Conservation (phyloP, 2,329 filamentous ascomycete genomes). For the Fusarium sp. region DNA sequence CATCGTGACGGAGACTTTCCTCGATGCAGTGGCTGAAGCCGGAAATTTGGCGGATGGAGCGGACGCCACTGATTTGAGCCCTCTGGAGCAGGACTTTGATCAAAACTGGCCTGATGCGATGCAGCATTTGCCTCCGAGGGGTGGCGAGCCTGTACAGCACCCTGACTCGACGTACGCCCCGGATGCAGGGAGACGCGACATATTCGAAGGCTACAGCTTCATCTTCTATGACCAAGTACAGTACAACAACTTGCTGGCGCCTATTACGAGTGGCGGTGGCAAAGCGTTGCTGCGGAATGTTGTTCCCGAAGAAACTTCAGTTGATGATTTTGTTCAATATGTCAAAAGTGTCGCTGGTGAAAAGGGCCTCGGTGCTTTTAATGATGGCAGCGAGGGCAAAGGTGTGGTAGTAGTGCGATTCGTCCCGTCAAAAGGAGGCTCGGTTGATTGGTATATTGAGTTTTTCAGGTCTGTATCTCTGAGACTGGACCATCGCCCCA, state of each 20-base stretch:
- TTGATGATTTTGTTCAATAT: slow-evolving; percentile 81
- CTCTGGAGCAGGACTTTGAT: slow-evolving; percentile 84
- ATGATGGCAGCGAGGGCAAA: slow-evolving; percentile 71
- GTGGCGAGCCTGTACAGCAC: slow-evolving; percentile 78
- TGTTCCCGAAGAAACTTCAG: slow-evolving; percentile 70
- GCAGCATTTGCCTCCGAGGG: slow-evolving; percentile 77
- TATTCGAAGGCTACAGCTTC: slow-evolving; percentile 91
- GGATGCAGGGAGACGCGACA: slow-evolving; percentile 69
- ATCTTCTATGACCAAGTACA: slow-evolving; percentile 84
- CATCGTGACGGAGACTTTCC: slow-evolving; percentile 79
- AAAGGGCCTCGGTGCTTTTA: slow-evolving; percentile 74
- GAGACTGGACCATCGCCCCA: slow-evolving; percentile 81
- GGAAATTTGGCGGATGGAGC: slow-evolving; percentile 61
- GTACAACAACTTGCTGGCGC: slow-evolving; percentile 78
- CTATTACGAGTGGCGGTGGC: slow-evolving; percentile 82
- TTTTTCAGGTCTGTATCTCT: slow-evolving; percentile 78
- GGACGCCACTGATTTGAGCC: slow-evolving; percentile 62
- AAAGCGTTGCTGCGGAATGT: slow-evolving; percentile 80
- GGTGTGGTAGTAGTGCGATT: slow-evolving; percentile 85
- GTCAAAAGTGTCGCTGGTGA: slow-evolving; percentile 80
- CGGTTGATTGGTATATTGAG: slow-evolving; percentile 73
- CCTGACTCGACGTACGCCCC: slow-evolving; percentile 78
- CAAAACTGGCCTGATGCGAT: slow-evolving; percentile 80
- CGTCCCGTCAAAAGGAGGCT: slow-evolving; percentile 66
- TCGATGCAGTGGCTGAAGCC: slow-evolving; percentile 76